Evolutionary conservation across 139 green algal genomes (phyloP), one percentile per base, ranked within the genome.

Genomic region (Desmodesmus armatus): DNA sequence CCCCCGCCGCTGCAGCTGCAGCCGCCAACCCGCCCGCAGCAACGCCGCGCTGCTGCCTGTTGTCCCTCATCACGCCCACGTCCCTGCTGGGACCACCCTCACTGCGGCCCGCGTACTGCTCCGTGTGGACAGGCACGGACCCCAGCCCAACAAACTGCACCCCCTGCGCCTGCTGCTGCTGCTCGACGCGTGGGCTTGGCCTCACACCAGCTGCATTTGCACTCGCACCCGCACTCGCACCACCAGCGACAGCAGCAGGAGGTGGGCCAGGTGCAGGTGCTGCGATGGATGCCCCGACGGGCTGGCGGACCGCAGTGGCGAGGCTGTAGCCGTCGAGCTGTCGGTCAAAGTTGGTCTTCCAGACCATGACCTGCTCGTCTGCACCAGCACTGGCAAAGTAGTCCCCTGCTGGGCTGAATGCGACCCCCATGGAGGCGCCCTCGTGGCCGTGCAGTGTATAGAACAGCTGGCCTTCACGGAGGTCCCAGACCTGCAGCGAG

Each of bases 391-490:
- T 95, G 13, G 94, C 94, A 88, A 98, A 98, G 87, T 94, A 96
- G 85, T 96, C 93, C 0, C 95, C 95, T 0, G 88, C 91, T 3
- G 95, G 93, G 37, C 89, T 94, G 88, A 98, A 98, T 53, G 80
- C 79, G 2, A 91, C 92, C 17, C 84, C 92, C 25, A 91, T 87
- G 3, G 91, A 93, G 7, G 95, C 91, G 9, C 95, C 95, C 75
- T 98, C 94, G 86, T 98, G 95, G 71, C 94, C 95, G 83, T 97
- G 93, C 83, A 98, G 91, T 19, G 95, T 98, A 90, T 98, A 98
- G 82, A 97, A 96, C 29, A 98, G 91, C 85, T 96, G 92, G 0
- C 95, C 95, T 87, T 98, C 95, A 1, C 94, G 90, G 82, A 98
- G 79, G 85, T 98, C 95, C 95, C 94, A 98, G 6, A 97, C 86